Evolutionary conservation across 257 asterid species (phyloP).

Genomic region (Striga asiatica): DNA sequence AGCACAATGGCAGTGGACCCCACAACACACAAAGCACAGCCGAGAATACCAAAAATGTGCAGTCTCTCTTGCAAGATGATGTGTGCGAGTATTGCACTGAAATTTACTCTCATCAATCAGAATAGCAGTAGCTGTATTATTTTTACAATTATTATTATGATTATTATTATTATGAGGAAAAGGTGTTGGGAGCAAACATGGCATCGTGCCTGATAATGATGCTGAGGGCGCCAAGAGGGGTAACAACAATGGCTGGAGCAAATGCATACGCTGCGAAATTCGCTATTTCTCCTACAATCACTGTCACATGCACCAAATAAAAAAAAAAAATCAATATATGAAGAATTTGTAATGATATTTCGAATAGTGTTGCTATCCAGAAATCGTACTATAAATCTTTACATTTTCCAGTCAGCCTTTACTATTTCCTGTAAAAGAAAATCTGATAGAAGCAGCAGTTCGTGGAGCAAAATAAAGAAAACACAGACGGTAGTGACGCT

Average conservation of each 20-base stretch:
- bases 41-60: slow-evolving; percentile 75
- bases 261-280: slow-evolving; percentile 96
- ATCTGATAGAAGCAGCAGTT: too few species aligned
- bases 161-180: too few species aligned
- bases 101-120: slow-evolving; percentile 24
- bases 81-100: slow-evolving; percentile 86
- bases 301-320: slow-evolving; percentile 46
- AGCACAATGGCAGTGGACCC: slow-evolving; percentile 85
- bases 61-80: slow-evolving; percentile 67
- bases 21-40: slow-evolving; percentile 82
- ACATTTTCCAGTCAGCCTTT: too few species aligned
- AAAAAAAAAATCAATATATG: slow-evolving; percentile 12
- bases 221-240: slow-evolving; percentile 96
- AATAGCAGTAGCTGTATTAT: too few species aligned
- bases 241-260: slow-evolving; percentile 91
- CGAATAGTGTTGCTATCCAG: not conserved
- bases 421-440: too few species aligned
- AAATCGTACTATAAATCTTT: too few species aligned
- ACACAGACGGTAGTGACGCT: too few species aligned
- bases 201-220: slow-evolving; percentile 73
- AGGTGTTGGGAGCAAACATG: too few species aligned
- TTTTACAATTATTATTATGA: too few species aligned
- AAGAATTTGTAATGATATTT: not conserved
- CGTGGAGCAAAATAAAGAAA: too few species aligned
- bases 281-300: slow-evolving; percentile 87